Evolutionary conservation across 2,329 filamentous ascomycete species (phyloP), one percentile per base, ranked within the genome.

Genomic region (Fusarium nematophilum): DNA sequence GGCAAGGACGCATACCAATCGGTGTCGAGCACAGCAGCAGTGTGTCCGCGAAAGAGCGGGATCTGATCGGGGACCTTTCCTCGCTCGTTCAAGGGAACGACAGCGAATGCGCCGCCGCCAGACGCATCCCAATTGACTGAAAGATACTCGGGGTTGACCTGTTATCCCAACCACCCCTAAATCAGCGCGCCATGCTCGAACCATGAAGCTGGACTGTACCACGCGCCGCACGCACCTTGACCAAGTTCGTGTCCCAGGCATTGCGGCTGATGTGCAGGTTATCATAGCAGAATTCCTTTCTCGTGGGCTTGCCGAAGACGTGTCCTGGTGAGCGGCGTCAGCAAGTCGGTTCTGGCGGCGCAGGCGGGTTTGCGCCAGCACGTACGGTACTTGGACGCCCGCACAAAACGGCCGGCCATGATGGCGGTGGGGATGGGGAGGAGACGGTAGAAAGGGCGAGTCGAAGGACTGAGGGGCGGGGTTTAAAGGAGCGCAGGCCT

Each of bases 241-340:
- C 86, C 73, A 99, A 82, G 81, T 99, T 99, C 72, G 93, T 97
- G 78, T 99, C 95, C 95, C 95, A 99, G 51, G 95, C 95, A 88
- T 99, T 99, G 79, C 90, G 92, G 73, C 93, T 97, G 78, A 99
- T 92, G 75, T 92, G 92, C 68, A 99, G 83, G 78, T 98, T 98
- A 79, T 99, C 95, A 81, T 98, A 99, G 83, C 93, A 97, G 85
- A 92, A 91, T 77, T 99, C 95, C 86, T 97, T 97, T 79, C 92
- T 90, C 66, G 93, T 96, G 62, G 92, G 82, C 80, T 96, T 95
- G 76, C 95, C 95, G 82, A 97, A 99, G 81, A 99, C 91, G 85
- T 99, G 95, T 84, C 94, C 94, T 97, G 77, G 52, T 36, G 43
- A 64, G 65, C 68, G 63, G 65, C 57, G 66, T 70, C 65, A 70